Evolutionary conservation across 257 asterid genomes (phyloP).

Genomic region (Ajuga chamaepitys): DNA sequence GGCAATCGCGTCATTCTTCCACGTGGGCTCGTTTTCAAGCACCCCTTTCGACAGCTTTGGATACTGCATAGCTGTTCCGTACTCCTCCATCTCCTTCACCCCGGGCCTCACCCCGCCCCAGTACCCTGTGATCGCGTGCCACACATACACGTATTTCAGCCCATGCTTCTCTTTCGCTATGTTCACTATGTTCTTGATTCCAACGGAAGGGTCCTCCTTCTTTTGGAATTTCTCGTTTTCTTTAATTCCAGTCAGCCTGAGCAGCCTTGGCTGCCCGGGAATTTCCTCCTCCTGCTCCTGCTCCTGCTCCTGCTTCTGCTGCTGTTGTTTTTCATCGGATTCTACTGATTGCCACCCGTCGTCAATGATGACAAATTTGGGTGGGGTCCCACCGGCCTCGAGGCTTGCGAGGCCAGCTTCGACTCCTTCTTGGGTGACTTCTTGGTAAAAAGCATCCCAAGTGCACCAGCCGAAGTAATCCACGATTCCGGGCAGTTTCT

Average conservation of each 20-base stretch:
- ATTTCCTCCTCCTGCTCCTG: not conserved
- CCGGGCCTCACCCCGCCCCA: conserved; percentile 91
- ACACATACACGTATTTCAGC: conserved; percentile 61
- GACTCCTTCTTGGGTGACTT: conserved; percentile 79
- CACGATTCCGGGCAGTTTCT: conserved; percentile 61
- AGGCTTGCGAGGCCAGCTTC: conserved; percentile 72
- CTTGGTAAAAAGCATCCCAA: conserved; percentile 87
- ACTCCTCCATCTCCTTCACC: conserved; percentile 59
- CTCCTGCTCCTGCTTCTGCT: not conserved
- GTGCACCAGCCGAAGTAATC: conserved; percentile 92
- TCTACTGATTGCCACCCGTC: conserved; percentile 88
- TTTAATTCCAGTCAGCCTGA: conserved; percentile 68
- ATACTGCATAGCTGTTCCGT: conserved; percentile 54
- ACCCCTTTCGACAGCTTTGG: conserved; percentile 60
- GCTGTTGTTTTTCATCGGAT: conserved; percentile 20
- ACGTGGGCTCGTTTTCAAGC: conserved; percentile 62
- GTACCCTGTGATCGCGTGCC: conserved; percentile 86
- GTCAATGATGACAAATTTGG: conserved; percentile 74
- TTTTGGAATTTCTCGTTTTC: conserved; percentile 67
- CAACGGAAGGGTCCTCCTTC: conserved; percentile 45
- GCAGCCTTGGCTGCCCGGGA: conserved; percentile 23
- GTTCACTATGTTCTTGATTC: conserved; percentile 61
- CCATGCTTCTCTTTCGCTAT: conserved; percentile 68
- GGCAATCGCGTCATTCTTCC: conserved; percentile 63
- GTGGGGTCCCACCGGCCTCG: conserved; percentile 53